These are phyloP conservation scores for Candida sanyaensis DNA, from an alignment of 1,139 yeast species.

Conservation along the genomic window DNA sequence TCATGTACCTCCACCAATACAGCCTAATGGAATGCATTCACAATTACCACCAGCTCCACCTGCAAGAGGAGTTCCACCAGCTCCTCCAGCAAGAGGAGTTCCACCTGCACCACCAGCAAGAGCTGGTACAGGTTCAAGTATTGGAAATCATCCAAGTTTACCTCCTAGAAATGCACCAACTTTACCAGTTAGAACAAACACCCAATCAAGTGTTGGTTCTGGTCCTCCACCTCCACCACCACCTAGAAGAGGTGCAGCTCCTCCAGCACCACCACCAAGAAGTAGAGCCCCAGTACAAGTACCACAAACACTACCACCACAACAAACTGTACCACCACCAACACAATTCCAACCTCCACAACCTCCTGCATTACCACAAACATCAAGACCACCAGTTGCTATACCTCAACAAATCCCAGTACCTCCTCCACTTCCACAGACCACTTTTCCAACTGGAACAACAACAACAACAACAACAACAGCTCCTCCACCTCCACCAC, in stretches of 20 bases:
- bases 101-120: conserved; percentile 21
- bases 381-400: conserved; percentile 33
- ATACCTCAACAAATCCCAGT: conserved; percentile 13
- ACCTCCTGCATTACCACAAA: conserved; percentile 30
- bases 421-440: conserved; percentile 16
- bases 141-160: conserved; percentile 17
- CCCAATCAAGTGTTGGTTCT: conserved; percentile 13
- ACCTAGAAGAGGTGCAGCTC: conserved; percentile 17
- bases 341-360: conserved; percentile 7
- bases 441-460: conserved; percentile 17
- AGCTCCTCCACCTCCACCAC: conserved; percentile 17
- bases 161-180: conserved; percentile 11
- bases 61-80: conserved; percentile 7
- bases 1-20: conserved; percentile 6
- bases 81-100: conserved; percentile 11
- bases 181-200: conserved; percentile 8
- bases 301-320: conserved; percentile 7
- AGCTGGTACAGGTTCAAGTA: conserved; percentile 4
- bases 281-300: conserved; percentile 17
- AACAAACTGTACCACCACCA: conserved; percentile 17
- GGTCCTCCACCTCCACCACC: conserved; percentile 17
- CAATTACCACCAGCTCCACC: conserved; percentile 3
- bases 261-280: conserved; percentile 38
- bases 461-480: no score
- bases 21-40: conserved; percentile 1